phyloP scores from a whole-genome alignment of 495 filamentous ascomycete genomes.

The Aspergillus bertholletiae region DNA sequence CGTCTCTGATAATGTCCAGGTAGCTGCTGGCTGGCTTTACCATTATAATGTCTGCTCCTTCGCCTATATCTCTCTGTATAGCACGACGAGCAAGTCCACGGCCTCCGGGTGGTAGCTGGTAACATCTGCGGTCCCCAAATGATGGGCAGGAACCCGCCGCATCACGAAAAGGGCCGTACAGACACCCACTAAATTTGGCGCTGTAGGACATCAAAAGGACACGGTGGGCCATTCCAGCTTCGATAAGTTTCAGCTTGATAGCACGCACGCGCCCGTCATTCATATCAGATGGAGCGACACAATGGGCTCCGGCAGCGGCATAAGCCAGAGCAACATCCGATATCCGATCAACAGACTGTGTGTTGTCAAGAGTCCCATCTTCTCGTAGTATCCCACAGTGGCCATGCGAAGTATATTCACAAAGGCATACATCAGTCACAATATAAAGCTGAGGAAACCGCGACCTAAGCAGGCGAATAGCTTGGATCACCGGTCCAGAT shows the following conservation, averaged over 20 bases:
- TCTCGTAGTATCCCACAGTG: conserved; percentile 94
- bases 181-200: conserved; percentile 92
- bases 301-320: conserved; percentile 89
- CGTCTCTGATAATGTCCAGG: conserved; percentile 93
- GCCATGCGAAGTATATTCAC: conserved; percentile 98
- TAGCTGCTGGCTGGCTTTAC: conserved; percentile 95
- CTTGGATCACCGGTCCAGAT: conserved; percentile 81
- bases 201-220: conserved; percentile 94
- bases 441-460: conserved; percentile 87
- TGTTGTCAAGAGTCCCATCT: conserved; percentile 89
- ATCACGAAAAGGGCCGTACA: conserved; percentile 97
- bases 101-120: conserved; percentile 89
- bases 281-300: conserved; percentile 97
- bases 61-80: conserved; percentile 81
- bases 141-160: conserved; percentile 88
- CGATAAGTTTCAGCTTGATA: conserved; percentile 94
- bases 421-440: conserved; percentile 89
- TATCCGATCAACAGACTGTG: conserved; percentile 86
- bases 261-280: conserved; percentile 95
- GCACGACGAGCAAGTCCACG: conserved; percentile 91
- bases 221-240: conserved; percentile 83
- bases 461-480: conserved; percentile 76
- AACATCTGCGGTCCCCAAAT: conserved; percentile 93
- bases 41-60: conserved; percentile 98
- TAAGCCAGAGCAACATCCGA: conserved; percentile 91